A percentile compares a stretch with the other conserved stretches of the same genome.
Conservation (phyloP, 306 rosid genomes). For the Phaseolus lunatus region DNA sequence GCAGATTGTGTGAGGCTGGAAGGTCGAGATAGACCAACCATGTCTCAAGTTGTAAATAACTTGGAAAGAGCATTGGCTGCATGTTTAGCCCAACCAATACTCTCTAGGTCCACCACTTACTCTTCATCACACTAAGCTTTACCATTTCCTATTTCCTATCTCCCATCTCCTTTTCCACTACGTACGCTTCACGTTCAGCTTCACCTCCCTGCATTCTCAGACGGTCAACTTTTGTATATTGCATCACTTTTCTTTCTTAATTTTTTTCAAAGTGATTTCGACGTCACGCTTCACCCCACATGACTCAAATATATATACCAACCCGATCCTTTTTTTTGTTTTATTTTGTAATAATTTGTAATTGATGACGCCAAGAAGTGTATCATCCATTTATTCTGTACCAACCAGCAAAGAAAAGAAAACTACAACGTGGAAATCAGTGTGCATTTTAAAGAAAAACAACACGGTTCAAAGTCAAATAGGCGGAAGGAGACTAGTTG, state of each 20-base stretch:
- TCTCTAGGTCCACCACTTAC: slow-evolving; percentile 51
- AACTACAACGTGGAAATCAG: not conserved
- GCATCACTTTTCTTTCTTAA: not conserved
- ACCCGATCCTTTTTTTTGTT: slow-evolving; percentile 23
- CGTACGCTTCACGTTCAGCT: not conserved
- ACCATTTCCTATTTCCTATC: not conserved
- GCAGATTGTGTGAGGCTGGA: slow-evolving; percentile 74
- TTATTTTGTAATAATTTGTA: not conserved
- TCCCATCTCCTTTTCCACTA: not conserved
- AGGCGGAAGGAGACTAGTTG: not conserved
- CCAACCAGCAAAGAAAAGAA: not conserved
- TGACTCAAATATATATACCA: not conserved
- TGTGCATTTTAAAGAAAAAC: not conserved
- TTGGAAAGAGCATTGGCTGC: slow-evolving; percentile 72
- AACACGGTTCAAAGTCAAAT: not conserved
- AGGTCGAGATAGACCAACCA: slow-evolving; percentile 74
- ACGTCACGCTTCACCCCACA: not conserved
- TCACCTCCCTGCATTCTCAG: not conserved
- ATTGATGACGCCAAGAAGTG: not conserved
- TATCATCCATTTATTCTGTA: slow-evolving; percentile 21
- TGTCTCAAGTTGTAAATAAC: slow-evolving; percentile 63
- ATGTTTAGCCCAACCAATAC: slow-evolving; percentile 56
- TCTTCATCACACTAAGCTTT: not conserved
- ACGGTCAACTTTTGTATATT: slow-evolving; percentile 35
- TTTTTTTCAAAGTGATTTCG: not conserved